Evolutionary conservation across 2,329 filamentous ascomycete genomes (phyloP).

Genomic region (Sclerotinia sclerotiorum): DNA sequence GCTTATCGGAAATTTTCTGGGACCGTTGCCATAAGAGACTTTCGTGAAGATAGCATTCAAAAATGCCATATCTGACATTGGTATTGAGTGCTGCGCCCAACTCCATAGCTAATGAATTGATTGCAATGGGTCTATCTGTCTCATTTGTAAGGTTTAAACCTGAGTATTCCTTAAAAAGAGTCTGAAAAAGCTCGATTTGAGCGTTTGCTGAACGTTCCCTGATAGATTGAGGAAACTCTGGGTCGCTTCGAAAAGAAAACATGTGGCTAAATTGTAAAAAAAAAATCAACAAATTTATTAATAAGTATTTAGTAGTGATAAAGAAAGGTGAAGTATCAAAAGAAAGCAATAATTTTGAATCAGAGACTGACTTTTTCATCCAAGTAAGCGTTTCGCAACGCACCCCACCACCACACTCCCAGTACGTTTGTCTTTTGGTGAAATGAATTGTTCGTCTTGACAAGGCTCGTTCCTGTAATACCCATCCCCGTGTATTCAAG

Average conservation of each 20-base stretch:
- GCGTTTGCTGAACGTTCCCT: no score
- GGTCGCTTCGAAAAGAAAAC: conserved; percentile 36
- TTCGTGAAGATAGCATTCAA: conserved; percentile 1
- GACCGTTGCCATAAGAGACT: conserved; percentile 6
- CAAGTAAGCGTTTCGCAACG: conserved; percentile 41
- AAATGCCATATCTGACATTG: background rate
- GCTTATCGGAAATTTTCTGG: background rate
- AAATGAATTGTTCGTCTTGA: conserved; percentile 44
- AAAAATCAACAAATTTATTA: background rate
- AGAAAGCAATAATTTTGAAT: background rate
- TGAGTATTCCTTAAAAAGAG: background rate
- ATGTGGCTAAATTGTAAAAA: no score
- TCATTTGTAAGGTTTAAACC: background rate
- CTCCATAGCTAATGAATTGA: background rate
- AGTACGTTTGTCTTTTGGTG: conserved; percentile 41
- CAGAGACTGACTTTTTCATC: conserved; percentile 32
- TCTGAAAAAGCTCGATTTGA: no score
- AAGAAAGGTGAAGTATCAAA: no score
- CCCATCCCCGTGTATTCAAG: conserved; percentile 45
- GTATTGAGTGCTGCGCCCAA: background rate
- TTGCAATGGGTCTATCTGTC: conserved; percentile 11
- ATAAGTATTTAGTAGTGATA: background rate
- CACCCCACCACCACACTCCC: conserved; percentile 43
- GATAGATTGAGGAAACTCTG: conserved; percentile 31
- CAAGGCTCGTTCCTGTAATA: conserved; percentile 44